Base-by-base conservation (phyloP, 495 filamentous ascomycete species). In the Talaromyces proteolyticus region DNA sequence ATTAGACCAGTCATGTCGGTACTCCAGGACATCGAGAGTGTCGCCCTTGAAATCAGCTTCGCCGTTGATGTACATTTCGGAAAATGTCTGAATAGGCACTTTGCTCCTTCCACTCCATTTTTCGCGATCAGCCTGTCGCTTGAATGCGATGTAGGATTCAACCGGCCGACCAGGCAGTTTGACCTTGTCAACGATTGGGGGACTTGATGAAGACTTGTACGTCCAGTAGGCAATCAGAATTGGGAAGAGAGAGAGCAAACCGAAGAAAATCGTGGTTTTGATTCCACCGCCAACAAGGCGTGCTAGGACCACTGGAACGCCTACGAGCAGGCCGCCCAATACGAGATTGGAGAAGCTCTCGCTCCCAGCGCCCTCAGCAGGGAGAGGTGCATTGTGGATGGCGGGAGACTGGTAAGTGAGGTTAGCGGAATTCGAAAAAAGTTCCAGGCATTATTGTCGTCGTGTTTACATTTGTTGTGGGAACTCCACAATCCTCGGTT, bases 41-140 rank as follows among this genome's bases (percentile, higher is more conserved):
- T 94, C 89, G 47, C 87, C 88, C 59, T 91, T 93, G 74, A 93
- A 89, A 56, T 89, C 85, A 51, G 91, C 89, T 43, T 88, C 78
- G 47, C 86, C 85, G 57, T 88, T 83, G 62, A 93, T 91, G 74
- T 91, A 93, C 85, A 84, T 91, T 66, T 93, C 87, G 53, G 89
- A 79, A 73, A 94, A 94, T 40, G 86, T 90, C 70, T 88, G 79
- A 76, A 93, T 82, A 44, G 89, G 85, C 52, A 94, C 90, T 69
- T 86, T 89, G 72, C 77, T 88, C 59, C 72, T 74, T 65, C 89
- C 89, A 59, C 75, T 70, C 71, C 88, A 95, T 66, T 82, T 88
- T 51, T 74, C 65, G 56, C 77, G 68, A 65, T 95, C 86, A 46
- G 75, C 77, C 52, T 82, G 75, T 52, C 82, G 86, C 72, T 89